Percentiles rank a stretch among this genome's conserved stretches.
These are phyloP conservation scores for Saccharomyces hybrid DNA, from an alignment of 1,139 yeast genomes.

Conservation along the genomic window DNA sequence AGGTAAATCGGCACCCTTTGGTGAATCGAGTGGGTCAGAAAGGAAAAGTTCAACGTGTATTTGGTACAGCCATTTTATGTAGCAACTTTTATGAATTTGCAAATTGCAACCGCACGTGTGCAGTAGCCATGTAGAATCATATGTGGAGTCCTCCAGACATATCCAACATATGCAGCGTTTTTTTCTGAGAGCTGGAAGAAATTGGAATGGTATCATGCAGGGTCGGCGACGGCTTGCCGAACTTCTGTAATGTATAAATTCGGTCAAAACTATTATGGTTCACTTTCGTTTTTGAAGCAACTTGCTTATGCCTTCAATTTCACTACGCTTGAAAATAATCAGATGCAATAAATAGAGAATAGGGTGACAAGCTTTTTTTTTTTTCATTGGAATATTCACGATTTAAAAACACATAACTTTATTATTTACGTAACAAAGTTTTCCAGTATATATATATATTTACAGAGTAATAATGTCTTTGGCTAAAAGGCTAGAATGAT, in stretches of 20 bases:
- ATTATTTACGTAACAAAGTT: background rate
- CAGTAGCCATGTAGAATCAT: conserved; percentile 11
- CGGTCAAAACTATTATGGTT: no score
- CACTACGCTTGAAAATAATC: background rate
- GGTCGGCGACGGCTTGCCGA: background rate
- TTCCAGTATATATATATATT: background rate
- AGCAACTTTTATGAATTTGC: conserved; percentile 19
- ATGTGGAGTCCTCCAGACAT: conserved; percentile 15
- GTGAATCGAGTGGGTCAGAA: background rate
- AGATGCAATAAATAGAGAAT: background rate
- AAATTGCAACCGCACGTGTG: conserved; percentile 21
- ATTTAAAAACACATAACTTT: background rate
- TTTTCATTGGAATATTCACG: background rate
- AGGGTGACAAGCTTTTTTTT: background rate
- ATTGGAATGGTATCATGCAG: background rate
- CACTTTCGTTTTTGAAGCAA: background rate
- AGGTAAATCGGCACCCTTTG: background rate
- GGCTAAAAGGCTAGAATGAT: background rate
- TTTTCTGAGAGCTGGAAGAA: conserved; percentile 2
- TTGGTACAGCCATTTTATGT: conserved; percentile 14
- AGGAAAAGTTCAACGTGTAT: conserved; percentile 4
- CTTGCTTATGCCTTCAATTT: background rate
- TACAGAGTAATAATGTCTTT: background rate
- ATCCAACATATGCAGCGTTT: conserved; percentile 16
- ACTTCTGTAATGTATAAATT: no score